Base-by-base conservation (phyloP, 768 basidiomycete genomes). In the Boletus rubescentipes region DNA sequence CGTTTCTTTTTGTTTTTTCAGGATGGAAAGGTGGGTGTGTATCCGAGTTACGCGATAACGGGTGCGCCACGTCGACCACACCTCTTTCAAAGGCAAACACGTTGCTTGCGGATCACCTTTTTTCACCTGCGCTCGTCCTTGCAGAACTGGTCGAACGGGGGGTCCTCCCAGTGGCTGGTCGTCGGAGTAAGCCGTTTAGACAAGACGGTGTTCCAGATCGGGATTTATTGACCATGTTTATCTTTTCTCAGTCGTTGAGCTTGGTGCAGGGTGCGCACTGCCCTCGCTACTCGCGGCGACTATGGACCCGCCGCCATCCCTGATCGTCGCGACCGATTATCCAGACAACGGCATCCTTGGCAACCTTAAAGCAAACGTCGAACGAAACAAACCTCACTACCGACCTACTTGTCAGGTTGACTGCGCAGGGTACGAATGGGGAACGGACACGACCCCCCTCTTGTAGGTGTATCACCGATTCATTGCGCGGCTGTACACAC, bases 91-190 rank as follows among this genome's bases (percentile, higher is more conserved):
- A 88, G 86, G 84, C 86, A 29, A 87, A 82, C 55, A 86, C 85
- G 14, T 75, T 88, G 10, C 73, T 89, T 20, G 87, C 86, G 45
- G 86, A 89, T 67, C 85, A 86, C 57, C 73, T 89, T 4, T 89
- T 89, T 65, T 89, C 84, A 36, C 87, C 85, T 15, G 79, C 81
- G 9, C 73, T 90, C 9, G 77, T 84, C 51, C 74, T 90, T 16
- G 83, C 84, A 3, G 85, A 89, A 62, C 72, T 77, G 26, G 82
- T 91, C 10, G 86, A 90, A 67, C 67, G 77, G 50, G 76, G 77
- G 0, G 62, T 81, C 6, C 64, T 91, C 9, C 70, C 74, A 15
- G 67, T 80, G 2, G 57, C 58, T 4, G 70, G 71, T 12, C 71
- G 68, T 51, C 75, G 73, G 43, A 77, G 85, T 81, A 46, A 40